These are phyloP conservation scores for Lobosporangium transversale DNA, from an alignment of 192 early-diverging fungal genomes.

Conservation along the genomic window DNA sequence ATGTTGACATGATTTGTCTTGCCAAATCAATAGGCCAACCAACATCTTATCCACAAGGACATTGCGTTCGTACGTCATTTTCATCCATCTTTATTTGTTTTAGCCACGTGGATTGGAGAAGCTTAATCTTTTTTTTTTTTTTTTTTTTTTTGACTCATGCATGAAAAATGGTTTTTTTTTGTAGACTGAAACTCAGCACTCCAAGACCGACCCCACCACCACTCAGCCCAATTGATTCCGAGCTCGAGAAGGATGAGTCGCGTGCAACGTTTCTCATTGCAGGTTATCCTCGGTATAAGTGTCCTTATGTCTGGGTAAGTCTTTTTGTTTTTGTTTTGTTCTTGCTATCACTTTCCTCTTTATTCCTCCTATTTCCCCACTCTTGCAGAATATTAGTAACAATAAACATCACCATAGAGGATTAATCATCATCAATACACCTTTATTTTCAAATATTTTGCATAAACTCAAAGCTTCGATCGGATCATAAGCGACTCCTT, in stretches of 20 bases:
- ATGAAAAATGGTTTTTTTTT: background rate
- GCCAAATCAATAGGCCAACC: slow-evolving; percentile 25
- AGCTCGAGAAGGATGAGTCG: slow-evolving; percentile 58
- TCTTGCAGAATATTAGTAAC: too few species aligned
- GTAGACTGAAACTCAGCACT: slow-evolving; percentile 30
- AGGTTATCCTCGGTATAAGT: slow-evolving; percentile 75
- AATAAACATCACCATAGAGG: too few species aligned
- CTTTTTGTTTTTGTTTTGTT: background rate
- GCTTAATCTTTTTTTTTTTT: background rate
- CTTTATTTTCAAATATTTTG: background rate
- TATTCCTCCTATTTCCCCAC: too few species aligned
- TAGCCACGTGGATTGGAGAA: too few species aligned
- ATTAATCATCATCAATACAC: background rate
- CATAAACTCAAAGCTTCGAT: slow-evolving; percentile 55
- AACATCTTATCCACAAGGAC: slow-evolving; percentile 42
- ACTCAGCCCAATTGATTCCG: slow-evolving; percentile 51
- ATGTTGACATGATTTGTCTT: too few species aligned
- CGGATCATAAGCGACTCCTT: slow-evolving; percentile 68
- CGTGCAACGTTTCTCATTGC: slow-evolving; percentile 71
- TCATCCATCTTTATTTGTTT: too few species aligned
- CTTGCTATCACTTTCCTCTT: too few species aligned
- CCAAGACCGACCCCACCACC: slow-evolving; percentile 28
- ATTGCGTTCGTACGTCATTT: slow-evolving; percentile 39
- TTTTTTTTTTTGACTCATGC: background rate
- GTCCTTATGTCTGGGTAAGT: slow-evolving; percentile 78